Base-by-base conservation (phyloP, 495 filamentous ascomycete genomes). In the Clohesyomyces aquaticus region DNA sequence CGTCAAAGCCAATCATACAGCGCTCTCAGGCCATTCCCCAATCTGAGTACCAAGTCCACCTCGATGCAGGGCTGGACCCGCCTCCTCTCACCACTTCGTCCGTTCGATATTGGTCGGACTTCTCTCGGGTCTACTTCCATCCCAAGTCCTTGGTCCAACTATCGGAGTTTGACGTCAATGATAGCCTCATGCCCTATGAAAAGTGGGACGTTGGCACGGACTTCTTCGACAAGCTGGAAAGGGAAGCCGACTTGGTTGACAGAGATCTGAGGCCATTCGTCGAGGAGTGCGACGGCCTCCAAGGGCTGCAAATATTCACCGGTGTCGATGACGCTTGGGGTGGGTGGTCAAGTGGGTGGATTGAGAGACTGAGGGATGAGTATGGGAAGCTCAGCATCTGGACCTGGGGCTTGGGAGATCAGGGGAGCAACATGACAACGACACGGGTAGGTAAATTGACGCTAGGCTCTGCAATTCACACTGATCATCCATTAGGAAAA, bases 101-200 rank as follows among this genome's bases (percentile, higher is more conserved):
- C 2, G 88, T 98, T 19, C 87, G 90, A 28, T 98, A 91, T 78
- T 98, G 95, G 93, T 96, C 91, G 14, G 94, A 98, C 75, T 98
- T 90, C 76, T 92, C 89, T 65, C 85, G 91, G 26, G 81, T 96
- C 14, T 98, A 87, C 76, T 98, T 91, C 73, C 93, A 99, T 72
- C 94, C 94, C 1, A 86, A 86, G 41, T 96, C 92, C 3, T 83
- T 96, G 38, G 80, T 96, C 8, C 69, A 67, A 23, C 62, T 72
- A 11, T 88, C 88, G 68, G 91, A 96, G 65, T 94, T 90, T 72
- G 90, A 93, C 68, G 76, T 96, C 27, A 84, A 86, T 71, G 91
- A 89, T 0, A 79, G 79, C 10, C 75, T 91, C 12, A 86, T 87
- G 82, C 90, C 93, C 0, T 96, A 96, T 61, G 92, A 96, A 72